phyloP scores from a whole-genome alignment of 495 filamentous ascomycete species.

The Hypoxylon lienhwacheense region DNA sequence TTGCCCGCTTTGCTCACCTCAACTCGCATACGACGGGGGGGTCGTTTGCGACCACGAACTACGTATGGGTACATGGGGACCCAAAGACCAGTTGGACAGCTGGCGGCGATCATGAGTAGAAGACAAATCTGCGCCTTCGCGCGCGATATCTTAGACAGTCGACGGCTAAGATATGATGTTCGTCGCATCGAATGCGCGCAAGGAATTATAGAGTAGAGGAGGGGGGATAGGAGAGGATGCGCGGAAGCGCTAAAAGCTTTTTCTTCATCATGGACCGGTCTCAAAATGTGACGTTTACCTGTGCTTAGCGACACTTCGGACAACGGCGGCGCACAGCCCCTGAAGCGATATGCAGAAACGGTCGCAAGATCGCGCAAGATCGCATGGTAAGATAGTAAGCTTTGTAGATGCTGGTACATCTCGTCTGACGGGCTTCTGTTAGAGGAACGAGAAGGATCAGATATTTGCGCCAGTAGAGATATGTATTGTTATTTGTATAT shows the following conservation, averaged over 20 bases:
- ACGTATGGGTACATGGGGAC: slow-evolving; percentile 6
- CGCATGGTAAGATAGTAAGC: slow-evolving; percentile 20
- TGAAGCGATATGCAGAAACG: slow-evolving; percentile 24
- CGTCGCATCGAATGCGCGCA: slow-evolving; percentile 26
- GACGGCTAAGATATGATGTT: slow-evolving; percentile 3
- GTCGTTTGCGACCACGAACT: slow-evolving; percentile 38
- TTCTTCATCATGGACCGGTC: slow-evolving; percentile 14
- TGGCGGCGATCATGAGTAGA: slow-evolving; percentile 14
- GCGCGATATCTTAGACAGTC: slow-evolving; percentile 11
- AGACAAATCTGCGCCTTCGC: slow-evolving; percentile 17
- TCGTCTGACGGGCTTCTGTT: slow-evolving; percentile 16
- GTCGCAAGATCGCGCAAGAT: slow-evolving; percentile 18
- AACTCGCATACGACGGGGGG: slow-evolving; percentile 39
- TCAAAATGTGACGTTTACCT: slow-evolving; percentile 18
- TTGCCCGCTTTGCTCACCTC: slow-evolving; percentile 41
- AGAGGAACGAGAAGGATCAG: slow-evolving; percentile 31
- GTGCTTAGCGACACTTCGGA: slow-evolving; percentile 16
- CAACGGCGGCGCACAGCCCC: slow-evolving; percentile 23
- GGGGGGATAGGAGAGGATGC: slow-evolving; percentile 16
- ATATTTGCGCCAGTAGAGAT: slow-evolving; percentile 27
- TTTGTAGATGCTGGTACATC: slow-evolving; percentile 2
- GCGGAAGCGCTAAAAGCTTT: slow-evolving; percentile 23
- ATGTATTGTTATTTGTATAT: background rate
- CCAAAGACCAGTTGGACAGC: slow-evolving; percentile 20
- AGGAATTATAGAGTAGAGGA: background rate